These are phyloP conservation scores for Phytophthora pluvialis DNA, from an alignment of 352 stramenopile species.

Conservation along the genomic window DNA sequence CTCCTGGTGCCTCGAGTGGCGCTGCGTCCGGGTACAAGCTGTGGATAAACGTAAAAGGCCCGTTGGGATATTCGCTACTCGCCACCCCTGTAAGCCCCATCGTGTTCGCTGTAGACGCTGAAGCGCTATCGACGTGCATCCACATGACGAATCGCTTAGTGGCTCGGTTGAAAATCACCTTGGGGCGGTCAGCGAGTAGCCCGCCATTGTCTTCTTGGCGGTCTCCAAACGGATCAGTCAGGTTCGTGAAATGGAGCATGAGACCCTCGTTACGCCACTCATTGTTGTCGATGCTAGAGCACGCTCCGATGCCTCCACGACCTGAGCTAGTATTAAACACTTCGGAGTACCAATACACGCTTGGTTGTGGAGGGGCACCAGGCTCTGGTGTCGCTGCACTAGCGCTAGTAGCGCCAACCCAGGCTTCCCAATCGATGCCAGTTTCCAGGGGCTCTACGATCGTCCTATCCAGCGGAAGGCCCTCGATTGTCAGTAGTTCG, in stretches of 20 bases:
- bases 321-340: constrained; percentile 44
- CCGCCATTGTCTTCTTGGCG: constrained; percentile 17
- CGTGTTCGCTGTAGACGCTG: constrained; percentile 44
- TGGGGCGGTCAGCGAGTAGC: constrained; percentile 86
- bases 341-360: constrained; percentile 84
- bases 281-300: constrained; percentile 92
- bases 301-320: constrained; percentile 88
- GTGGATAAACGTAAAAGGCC: constrained; percentile 91
- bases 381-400: constrained; percentile 14
- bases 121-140: constrained; percentile 93
- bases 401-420: constrained; percentile 26
- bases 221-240: constrained; percentile 90
- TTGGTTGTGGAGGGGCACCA: constrained; percentile 20
- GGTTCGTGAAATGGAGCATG: constrained; percentile 94
- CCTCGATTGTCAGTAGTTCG: constrained; percentile 59
- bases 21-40: constrained; percentile 94
- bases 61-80: constrained; percentile 88
- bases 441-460: constrained; percentile 70
- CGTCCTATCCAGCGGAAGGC: constrained; percentile 55
- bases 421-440: constrained; percentile 44
- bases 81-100: constrained; percentile 93
- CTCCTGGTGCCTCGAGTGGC: constrained; percentile 70
- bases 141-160: constrained; percentile 96
- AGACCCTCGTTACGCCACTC: constrained; percentile 96
- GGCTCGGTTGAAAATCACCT: constrained; percentile 91